Percentiles rank a stretch among this genome's conserved stretches.
Evolutionary conservation across 441 rosid genomes (phyloP).

Genomic region (Sinapis alba): DNA sequence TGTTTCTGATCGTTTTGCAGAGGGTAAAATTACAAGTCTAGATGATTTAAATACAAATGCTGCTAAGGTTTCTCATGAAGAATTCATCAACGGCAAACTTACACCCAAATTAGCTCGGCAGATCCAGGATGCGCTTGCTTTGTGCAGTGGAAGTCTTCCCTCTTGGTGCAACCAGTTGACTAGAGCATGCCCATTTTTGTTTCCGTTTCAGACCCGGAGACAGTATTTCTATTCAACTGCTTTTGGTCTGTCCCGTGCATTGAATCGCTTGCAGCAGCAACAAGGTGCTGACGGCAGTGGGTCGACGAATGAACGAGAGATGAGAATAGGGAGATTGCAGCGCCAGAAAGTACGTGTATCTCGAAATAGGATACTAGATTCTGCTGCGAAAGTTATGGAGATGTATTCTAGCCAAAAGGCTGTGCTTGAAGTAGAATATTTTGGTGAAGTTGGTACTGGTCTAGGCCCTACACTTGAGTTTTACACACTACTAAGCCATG

Average conservation of each 20-base stretch:
- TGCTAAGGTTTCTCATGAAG: constrained; percentile 74
- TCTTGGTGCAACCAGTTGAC: constrained; percentile 99
- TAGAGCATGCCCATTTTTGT: constrained; percentile 95
- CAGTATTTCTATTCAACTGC: constrained; percentile 99
- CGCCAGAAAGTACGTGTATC: constrained; percentile 99
- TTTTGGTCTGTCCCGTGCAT: constrained; percentile 98
- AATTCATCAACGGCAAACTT: constrained; percentile 87
- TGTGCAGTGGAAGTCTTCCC: constrained; percentile 99
- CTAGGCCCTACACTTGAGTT: constrained; percentile 99
- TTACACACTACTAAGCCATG: constrained; percentile 96
- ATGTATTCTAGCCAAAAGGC: constrained; percentile 99
- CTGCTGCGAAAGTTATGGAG: constrained; percentile 99
- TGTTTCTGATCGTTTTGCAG: constrained; percentile 65
- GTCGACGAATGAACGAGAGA: constrained; percentile 84
- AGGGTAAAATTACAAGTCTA: constrained; percentile 61
- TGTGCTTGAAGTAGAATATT: constrained; percentile 99
- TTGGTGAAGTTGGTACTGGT: constrained; percentile 99
- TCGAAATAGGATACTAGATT: constrained; percentile 94
- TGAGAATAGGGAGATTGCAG: constrained; percentile 93
- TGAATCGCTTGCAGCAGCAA: constrained; percentile 98
- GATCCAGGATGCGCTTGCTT: constrained; percentile 98
- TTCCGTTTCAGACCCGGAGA: constrained; percentile 97
- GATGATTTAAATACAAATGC: constrained; percentile 62
- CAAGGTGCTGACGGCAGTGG: constrained; percentile 99
- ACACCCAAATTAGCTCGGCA: constrained; percentile 99